A percentile compares a stretch with the other conserved stretches of the same genome.
These are phyloP conservation scores for Filobasidium uniguttulatum DNA, from an alignment of 1,284 basidiomycete genomes.

Conservation along the genomic window DNA sequence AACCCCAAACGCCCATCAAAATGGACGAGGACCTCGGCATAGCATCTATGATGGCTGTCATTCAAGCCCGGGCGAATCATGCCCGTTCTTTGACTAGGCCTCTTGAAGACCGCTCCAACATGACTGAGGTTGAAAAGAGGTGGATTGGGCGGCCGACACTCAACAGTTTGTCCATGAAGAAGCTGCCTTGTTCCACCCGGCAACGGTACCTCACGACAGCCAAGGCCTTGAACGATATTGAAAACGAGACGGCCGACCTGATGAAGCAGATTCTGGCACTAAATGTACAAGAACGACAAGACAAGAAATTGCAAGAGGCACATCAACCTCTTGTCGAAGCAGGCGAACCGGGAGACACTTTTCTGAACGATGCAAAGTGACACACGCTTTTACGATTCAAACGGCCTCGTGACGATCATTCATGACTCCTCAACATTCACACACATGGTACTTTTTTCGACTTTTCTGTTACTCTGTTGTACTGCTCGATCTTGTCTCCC, in stretches of 20 bases:
- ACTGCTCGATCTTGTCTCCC: too few species aligned
- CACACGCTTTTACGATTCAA: too few species aligned
- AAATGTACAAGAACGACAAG: neutral
- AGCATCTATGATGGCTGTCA: conserved; percentile 56
- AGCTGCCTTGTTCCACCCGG: conserved; percentile 39
- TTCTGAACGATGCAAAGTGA: too few species aligned
- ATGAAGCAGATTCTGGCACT: conserved; percentile 16
- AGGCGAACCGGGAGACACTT: too few species aligned
- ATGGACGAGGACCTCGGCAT: conserved; percentile 73
- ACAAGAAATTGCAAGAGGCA: neutral
- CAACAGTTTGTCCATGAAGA: too few species aligned
- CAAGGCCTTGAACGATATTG: conserved; percentile 58
- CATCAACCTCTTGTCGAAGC: too few species aligned
- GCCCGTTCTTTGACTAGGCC: conserved; percentile 16
- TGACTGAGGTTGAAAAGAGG: conserved; percentile 15
- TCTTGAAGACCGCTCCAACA: conserved; percentile 1
- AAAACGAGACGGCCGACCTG: conserved; percentile 60
- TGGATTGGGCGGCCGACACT: conserved; percentile 17
- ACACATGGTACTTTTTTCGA: too few species aligned
- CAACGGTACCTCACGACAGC: conserved; percentile 56
- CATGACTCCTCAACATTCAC: too few species aligned
- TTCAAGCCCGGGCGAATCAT: conserved; percentile 50
- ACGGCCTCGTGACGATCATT: too few species aligned
- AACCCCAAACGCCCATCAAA: conserved; percentile 38
- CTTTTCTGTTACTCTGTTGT: too few species aligned